These are phyloP conservation scores for Graphilbum ipis-grandicollis DNA, from an alignment of 2,329 filamentous ascomycete species.

Conservation along the genomic window DNA sequence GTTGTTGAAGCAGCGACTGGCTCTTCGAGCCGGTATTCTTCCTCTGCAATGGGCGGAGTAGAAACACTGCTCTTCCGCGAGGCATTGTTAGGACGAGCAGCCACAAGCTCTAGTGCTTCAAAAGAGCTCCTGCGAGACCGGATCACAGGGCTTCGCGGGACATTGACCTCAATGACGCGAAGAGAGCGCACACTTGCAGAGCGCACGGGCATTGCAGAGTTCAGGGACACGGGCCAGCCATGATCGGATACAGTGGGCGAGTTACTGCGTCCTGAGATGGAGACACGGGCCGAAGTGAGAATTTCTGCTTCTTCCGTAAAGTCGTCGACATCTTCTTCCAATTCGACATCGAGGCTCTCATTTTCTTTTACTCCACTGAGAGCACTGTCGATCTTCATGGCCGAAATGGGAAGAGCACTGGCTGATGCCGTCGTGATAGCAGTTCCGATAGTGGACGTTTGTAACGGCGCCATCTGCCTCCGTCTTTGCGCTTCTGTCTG, in stretches of 20 bases:
- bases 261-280: slow-evolving; percentile 30
- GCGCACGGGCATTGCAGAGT: slow-evolving; percentile 20
- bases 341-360: slow-evolving; percentile 29
- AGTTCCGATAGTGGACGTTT: slow-evolving; percentile 3
- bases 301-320: slow-evolving; percentile 43
- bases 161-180: slow-evolving; percentile 38
- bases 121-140: slow-evolving; percentile 31
- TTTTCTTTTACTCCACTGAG: slow-evolving; percentile 6
- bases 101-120: slow-evolving; percentile 24
- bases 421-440: slow-evolving; percentile 4
- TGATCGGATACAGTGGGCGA: slow-evolving; percentile 32
- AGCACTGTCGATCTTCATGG: slow-evolving; percentile 1
- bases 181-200: slow-evolving; percentile 35
- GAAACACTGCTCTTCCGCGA: slow-evolving; percentile 23
- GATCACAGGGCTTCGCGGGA: slow-evolving; percentile 29
- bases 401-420: slow-evolving; percentile 1
- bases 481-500: neutral
- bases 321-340: slow-evolving; percentile 33
- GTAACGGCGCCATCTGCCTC: neutral
- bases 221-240: slow-evolving; percentile 20
- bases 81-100: slow-evolving; percentile 19
- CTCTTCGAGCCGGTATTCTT: too few relatives aligned
- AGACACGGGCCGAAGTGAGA: slow-evolving; percentile 37
- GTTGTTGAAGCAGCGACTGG: too few relatives aligned
- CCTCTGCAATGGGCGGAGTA: slow-evolving; percentile 23